These are phyloP conservation scores for Apiospora sp. DNA, from an alignment of 2,329 filamentous ascomycete genomes.

Conservation along the genomic window DNA sequence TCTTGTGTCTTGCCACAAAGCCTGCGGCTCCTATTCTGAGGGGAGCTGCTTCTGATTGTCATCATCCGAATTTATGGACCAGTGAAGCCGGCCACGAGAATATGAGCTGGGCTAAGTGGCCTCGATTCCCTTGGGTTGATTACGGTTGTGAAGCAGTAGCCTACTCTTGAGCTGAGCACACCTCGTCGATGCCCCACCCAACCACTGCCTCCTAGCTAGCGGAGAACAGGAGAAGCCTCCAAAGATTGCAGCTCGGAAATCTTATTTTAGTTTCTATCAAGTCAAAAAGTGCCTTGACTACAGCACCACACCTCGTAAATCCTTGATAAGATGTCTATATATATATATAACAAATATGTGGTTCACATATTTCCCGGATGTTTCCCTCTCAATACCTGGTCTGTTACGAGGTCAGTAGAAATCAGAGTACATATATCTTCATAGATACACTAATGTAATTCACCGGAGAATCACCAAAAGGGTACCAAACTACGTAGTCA, in stretches of 20 bases:
- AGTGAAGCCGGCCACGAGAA: neutral
- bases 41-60: constrained; percentile 14
- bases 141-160: neutral
- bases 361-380: neutral
- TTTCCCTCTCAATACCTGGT: neutral
- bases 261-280: constrained; percentile 18
- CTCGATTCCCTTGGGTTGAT: constrained; percentile 13
- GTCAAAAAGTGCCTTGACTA: constrained; percentile 2
- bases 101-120: neutral
- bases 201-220: neutral
- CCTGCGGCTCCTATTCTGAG: constrained; percentile 10
- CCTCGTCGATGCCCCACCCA: neutral
- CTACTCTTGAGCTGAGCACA: constrained; percentile 9
- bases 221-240: constrained; percentile 19
- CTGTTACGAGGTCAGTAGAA: neutral
- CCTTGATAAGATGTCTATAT: neutral
- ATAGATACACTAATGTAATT: no score
- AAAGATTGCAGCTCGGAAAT: neutral
- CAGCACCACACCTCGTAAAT: neutral
- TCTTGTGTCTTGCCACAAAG: neutral
- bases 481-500: neutral
- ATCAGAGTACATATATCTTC: no score
- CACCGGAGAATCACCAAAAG: neutral
- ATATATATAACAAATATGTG: neutral
- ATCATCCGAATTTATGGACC: constrained; percentile 7